Evolutionary conservation across 2,329 filamentous ascomycete genomes (phyloP), one percentile per base, ranked within the genome.

Genomic region (Colletotrichum trifolii): DNA sequence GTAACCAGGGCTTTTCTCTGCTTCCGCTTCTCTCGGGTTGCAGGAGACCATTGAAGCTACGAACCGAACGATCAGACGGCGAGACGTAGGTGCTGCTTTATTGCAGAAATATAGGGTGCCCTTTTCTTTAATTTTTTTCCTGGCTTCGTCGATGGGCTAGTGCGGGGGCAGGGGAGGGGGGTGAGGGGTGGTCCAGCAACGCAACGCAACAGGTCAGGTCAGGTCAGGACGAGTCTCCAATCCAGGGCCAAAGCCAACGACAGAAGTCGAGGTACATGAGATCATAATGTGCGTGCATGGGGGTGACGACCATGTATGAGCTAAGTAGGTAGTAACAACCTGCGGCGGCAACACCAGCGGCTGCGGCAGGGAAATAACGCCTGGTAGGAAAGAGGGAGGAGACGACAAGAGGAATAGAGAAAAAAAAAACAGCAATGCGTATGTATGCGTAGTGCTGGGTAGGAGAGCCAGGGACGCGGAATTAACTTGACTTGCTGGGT

Each of bases 61-160:
- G 81, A 25, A 25, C 25, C 25, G 25, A 25, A 25, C 25, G 25
- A 25, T 5, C 25, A 25, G 79, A 82, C 79, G 79, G 83, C 82
- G 83, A 86, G 81, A 83, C 82, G 85, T 83, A 83, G 85, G 84
- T 64, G 25, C 60, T 87, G 82, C 81, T 89, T 87, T 88, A 87
- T 87, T 87, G 84, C 83, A 83, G 81, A 82, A 79, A 77, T 74
- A 48, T 47, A 57, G 40, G 35, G 36, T 33, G 15, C 25, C 34
- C 50, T 46, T 38, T 47, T 47, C 47, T 46, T 49, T 35, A 42
- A 35, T 49, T 17, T 25, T 53, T 33, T 35, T 34, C 43, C 49
- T 54, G 33, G 49, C 57, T 60, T 65, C 54, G 58, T 52, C 54
- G 42, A 65, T 50, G 58, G 56, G 43, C 58, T 65, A 65, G 62